phyloP scores from a whole-genome alignment of 257 asterid species.

The Solanum corneliomulleri region DNA sequence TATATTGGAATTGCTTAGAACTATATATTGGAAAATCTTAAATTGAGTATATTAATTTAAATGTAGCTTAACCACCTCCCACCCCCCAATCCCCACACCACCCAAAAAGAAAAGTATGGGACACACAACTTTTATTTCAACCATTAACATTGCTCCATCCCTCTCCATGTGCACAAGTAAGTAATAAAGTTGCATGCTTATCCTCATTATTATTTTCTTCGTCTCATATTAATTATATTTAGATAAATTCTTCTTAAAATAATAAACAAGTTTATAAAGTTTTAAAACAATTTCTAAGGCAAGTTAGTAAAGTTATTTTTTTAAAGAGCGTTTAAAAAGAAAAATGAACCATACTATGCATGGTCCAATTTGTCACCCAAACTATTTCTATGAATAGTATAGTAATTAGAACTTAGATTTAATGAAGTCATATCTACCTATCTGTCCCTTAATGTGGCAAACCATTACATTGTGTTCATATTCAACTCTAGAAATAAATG shows the following conservation, averaged over 20 bases:
- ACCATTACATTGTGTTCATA: not conserved
- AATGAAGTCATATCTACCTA: not conserved
- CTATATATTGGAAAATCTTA: not conserved
- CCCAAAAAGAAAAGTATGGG: not conserved
- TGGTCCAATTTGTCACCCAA: not conserved
- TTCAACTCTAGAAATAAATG: not conserved
- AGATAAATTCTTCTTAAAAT: rapidly evolving
- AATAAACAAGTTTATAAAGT: not conserved
- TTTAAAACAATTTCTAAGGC: rapidly evolving
- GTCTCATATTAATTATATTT: not conserved
- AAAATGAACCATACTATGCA: too few relatives aligned
- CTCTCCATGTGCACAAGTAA: not conserved
- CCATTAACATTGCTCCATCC: not conserved
- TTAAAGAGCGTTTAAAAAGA: too few relatives aligned
- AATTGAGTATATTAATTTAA: not conserved
- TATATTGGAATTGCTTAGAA: not conserved
- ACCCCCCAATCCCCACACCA: not conserved
- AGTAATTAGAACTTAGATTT: not conserved
- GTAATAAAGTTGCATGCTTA: not conserved
- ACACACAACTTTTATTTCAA: not conserved
- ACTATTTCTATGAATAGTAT: not conserved
- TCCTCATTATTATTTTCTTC: not conserved
- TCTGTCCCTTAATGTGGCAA: not conserved
- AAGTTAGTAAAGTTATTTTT: not conserved
- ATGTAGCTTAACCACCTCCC: not conserved